phyloP scores from a whole-genome alignment of 148 eudicot genomes.

The Persicaria maculosa region DNA sequence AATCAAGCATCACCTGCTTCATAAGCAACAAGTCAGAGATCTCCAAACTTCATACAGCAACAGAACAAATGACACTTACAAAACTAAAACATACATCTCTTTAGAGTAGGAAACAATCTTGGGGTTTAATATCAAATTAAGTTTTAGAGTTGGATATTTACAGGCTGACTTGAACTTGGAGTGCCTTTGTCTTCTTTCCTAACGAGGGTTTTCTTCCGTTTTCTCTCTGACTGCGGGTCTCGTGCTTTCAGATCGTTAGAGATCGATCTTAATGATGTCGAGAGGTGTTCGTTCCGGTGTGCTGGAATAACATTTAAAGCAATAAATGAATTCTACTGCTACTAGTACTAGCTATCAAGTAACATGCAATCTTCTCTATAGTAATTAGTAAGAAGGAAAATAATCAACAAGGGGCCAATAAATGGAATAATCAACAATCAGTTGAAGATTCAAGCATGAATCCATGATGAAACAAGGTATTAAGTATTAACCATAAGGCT shows the following conservation, averaged over 20 bases:
- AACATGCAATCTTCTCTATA: not conserved
- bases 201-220: constrained; percentile 45
- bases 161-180: constrained; percentile 24
- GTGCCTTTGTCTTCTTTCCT: constrained; percentile 62
- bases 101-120: not conserved
- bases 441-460: not conserved
- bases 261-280: constrained; percentile 53
- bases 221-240: constrained; percentile 82
- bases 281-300: constrained; percentile 76
- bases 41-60: not conserved
- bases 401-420: not conserved
- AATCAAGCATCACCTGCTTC: not conserved
- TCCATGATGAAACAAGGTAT: not conserved
- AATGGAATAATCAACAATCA: not conserved
- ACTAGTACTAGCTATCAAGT: not conserved
- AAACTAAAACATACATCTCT: not conserved
- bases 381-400: not conserved
- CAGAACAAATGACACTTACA: not conserved
- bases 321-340: not conserved
- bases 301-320: constrained; percentile 35
- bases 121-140: not conserved
- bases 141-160: not conserved
- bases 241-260: constrained; percentile 73
- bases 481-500: not conserved
- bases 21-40: not conserved